Percentiles rank a stretch among this genome's conserved stretches.
Evolutionary conservation across 2,329 filamentous ascomycete genomes (phyloP).

Genomic region (Colletotrichum caudatum): DNA sequence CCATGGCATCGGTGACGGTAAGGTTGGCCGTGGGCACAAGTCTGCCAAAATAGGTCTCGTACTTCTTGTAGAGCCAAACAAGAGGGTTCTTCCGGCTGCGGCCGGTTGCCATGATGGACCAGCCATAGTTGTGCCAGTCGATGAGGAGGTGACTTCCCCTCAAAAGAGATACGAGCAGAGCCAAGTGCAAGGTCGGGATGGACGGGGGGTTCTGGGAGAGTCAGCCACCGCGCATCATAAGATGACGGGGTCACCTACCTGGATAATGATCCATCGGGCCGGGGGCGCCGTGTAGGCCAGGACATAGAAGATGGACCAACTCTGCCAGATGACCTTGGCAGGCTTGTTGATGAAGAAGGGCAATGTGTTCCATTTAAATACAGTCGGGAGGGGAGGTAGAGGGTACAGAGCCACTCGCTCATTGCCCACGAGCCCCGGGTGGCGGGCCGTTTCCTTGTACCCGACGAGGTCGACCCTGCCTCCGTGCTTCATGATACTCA

Average conservation of each 20-base stretch:
- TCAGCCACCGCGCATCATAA: conserved; percentile 3
- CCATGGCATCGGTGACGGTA: conserved; percentile 92
- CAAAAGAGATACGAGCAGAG: conserved; percentile 77
- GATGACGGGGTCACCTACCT: conserved; percentile 59
- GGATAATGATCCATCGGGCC: conserved; percentile 86
- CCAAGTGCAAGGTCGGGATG: conserved; percentile 87
- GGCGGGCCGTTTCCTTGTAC: conserved; percentile 86
- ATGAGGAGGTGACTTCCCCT: conserved; percentile 87
- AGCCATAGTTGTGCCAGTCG: conserved; percentile 99
- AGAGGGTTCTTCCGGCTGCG: conserved; percentile 73
- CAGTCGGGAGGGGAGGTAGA: conserved; percentile 74
- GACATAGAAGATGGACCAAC: conserved; percentile 75
- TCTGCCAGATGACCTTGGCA: conserved; percentile 87
- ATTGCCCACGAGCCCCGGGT: conserved; percentile 80
- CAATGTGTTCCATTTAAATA: conserved; percentile 75
- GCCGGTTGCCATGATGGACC: conserved; percentile 83
- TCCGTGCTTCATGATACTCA: conserved; percentile 88
- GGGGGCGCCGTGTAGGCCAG: conserved; percentile 82
- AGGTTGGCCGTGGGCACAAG: conserved; percentile 79
- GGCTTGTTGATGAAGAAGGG: conserved; percentile 85
- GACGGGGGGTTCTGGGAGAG: conserved; percentile 85
- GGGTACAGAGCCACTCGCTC: conserved; percentile 78
- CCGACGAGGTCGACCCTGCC: conserved; percentile 87
- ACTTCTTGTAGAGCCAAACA: conserved; percentile 80
- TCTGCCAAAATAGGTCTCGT: conserved; percentile 80